Base-by-base conservation (phyloP, 768 basidiomycete species). In the Trametes cubensis region DNA sequence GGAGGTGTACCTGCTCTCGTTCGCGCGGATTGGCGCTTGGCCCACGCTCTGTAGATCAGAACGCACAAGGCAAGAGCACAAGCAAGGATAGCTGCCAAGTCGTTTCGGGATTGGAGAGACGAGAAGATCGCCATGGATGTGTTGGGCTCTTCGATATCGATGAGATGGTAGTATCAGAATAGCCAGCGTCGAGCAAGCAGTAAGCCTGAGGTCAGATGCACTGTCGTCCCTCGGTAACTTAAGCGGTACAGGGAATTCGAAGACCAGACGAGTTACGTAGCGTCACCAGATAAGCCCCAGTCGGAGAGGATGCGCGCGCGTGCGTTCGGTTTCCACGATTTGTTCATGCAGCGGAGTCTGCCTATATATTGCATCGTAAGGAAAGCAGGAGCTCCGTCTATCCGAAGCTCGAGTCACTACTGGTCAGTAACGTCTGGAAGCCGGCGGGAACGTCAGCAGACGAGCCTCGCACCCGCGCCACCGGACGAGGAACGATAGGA, bases 371-470 rank as follows among this genome's bases (percentile, higher is more conserved):
- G 7, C 44, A 23, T 21, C 4, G 18, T 18, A 46, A 46, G 55
- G 34, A 56, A 40, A 49, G 41, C n/a, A 55, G 55, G 55, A 47
- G 55, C 34, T 47, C 55, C 55, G 55, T 39, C 55, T 45, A 11
- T 26, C 54, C 42, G 28, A 44, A 34, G n/a, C 11, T 56, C 45
- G 55, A 56, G 55, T 56, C 55, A 56, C 39, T 53, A 17, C 18
- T 21, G 20, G 38, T 21, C n/a, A 38, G 51, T 38, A 38, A n/a
- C 55, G 45, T 26, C 17, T 23, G 26, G 10, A 49, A 26, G 23
- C 45, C 21, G 23, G 6, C 40, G 11, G 41, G 41, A 13, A n/a
- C 18, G 44, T 56, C 55, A 46, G 55, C 55, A 46, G 55, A 56
- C 48, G 26, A n/a, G 10, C 20, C 48, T 44, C 48, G 17, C 30